A percentile compares a stretch with the other conserved stretches of the same genome.
These are phyloP conservation scores for Fusarium tricinctum DNA, from an alignment of 2,329 filamentous ascomycete species.

Conservation along the genomic window DNA sequence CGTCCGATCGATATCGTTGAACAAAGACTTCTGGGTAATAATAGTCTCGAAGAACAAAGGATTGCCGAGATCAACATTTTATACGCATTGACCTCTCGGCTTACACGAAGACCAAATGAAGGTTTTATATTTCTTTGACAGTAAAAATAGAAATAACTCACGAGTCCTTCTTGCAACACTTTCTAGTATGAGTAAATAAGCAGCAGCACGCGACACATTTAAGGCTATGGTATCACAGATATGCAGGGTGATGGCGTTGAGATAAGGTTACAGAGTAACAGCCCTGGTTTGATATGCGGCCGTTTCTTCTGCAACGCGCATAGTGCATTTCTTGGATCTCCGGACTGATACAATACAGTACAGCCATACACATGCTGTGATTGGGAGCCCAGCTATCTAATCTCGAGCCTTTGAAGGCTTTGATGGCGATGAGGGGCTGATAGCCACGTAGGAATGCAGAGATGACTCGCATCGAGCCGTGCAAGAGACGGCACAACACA, in stretches of 20 bases:
- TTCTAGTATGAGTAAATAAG: slow-evolving; percentile 4
- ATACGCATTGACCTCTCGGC: slow-evolving; percentile 17
- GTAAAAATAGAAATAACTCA: slow-evolving; percentile 28
- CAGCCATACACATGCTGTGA: slow-evolving; percentile 40
- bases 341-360: slow-evolving; percentile 43
- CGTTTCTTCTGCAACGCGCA: slow-evolving; percentile 40
- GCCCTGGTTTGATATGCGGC: slow-evolving; percentile 44
- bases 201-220: slow-evolving; percentile 42
- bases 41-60: slow-evolving; percentile 25
- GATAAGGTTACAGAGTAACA: slow-evolving; percentile 44
- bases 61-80: not conserved
- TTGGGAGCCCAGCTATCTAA: slow-evolving; percentile 49
- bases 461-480: slow-evolving; percentile 32
- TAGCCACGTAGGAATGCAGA: slow-evolving; percentile 38
- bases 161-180: not conserved
- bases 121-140: slow-evolving; percentile 31
- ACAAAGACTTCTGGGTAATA: slow-evolving; percentile 21
- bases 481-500: slow-evolving; percentile 29
- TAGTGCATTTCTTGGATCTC: slow-evolving; percentile 44
- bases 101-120: not conserved
- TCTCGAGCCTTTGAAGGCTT: slow-evolving; percentile 43
- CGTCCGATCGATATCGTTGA: slow-evolving; percentile 4
- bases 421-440: slow-evolving; percentile 32
- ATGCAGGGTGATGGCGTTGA: slow-evolving; percentile 34
- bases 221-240: slow-evolving; percentile 37